phyloP scores from a whole-genome alignment of 768 basidiomycete genomes.

The Fomitopsis pulvina region DNA sequence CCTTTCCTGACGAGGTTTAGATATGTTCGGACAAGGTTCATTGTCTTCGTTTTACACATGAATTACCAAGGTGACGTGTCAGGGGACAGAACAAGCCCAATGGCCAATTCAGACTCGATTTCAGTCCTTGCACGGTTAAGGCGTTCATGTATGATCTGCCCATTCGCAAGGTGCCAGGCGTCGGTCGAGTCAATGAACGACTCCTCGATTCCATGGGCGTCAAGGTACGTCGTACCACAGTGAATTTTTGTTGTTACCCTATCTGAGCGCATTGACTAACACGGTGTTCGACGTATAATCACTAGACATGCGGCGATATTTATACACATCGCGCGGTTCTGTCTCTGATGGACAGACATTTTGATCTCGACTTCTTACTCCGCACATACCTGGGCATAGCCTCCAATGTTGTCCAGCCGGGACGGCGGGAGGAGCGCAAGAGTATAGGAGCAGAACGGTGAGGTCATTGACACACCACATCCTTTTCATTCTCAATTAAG shows the following conservation, averaged over 20 bases:
- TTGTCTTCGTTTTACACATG: background rate
- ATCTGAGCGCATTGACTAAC: background rate
- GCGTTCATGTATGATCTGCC: slow-evolving; percentile 77
- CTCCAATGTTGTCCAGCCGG: slow-evolving; percentile 73
- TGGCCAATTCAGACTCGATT: slow-evolving; percentile 78
- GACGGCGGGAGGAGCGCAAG: slow-evolving; percentile 76
- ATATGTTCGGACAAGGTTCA: slow-evolving; percentile 87
- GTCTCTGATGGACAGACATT: slow-evolving; percentile 81
- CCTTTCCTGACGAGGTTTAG: slow-evolving; percentile 28
- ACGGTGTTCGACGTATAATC: background rate
- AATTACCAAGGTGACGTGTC: background rate
- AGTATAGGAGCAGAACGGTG: slow-evolving; percentile 91
- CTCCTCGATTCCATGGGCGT: slow-evolving; percentile 83
- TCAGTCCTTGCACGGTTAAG: slow-evolving; percentile 54
- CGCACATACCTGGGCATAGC: slow-evolving; percentile 81
- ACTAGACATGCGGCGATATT: slow-evolving; percentile 86
- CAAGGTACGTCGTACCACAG: slow-evolving; percentile 47
- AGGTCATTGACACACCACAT: background rate
- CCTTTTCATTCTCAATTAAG: background rate
- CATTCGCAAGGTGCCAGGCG: slow-evolving; percentile 83
- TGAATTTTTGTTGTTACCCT: background rate
- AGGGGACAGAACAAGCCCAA: slow-evolving; percentile 80
- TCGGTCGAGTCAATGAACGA: slow-evolving; percentile 87
- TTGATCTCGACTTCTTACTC: slow-evolving; percentile 72
- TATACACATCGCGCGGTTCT: slow-evolving; percentile 66